Evolutionary conservation across 1,284 basidiomycete genomes (phyloP).

Genomic region (Boletus calvinii): DNA sequence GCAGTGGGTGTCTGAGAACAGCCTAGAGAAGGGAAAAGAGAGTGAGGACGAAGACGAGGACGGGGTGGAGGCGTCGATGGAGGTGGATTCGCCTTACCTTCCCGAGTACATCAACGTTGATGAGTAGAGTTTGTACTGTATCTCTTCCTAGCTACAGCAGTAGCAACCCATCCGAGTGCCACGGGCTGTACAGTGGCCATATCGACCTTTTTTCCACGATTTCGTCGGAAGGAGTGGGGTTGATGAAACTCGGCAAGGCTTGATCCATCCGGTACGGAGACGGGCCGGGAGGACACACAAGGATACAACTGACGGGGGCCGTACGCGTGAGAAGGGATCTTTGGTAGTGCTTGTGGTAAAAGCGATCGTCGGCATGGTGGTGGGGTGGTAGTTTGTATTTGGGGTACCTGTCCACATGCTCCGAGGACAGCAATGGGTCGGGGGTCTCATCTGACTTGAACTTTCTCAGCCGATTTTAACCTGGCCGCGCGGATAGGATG

Average conservation of each 20-base stretch:
- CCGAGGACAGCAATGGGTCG: not conserved
- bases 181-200: not conserved
- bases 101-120: constrained; percentile 10
- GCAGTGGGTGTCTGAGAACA: not conserved
- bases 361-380: constrained; percentile 1
- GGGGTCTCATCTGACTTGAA: not conserved
- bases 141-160: not conserved
- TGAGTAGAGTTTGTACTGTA: not conserved
- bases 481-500: not conserved
- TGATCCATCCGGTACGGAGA: not conserved
- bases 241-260: not conserved
- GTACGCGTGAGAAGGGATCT: not conserved
- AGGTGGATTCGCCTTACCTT: constrained; percentile 7
- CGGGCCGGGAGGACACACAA: not conserved
- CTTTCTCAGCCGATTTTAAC: not conserved
- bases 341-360: not conserved
- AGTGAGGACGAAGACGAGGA: not conserved
- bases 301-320: not conserved
- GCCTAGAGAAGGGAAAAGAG: not conserved
- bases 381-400: not conserved
- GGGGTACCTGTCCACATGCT: constrained; percentile 2
- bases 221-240: constrained; percentile 2
- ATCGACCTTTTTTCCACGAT: constrained; percentile 11
- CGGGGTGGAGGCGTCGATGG: constrained; percentile 6
- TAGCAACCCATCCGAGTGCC: not conserved